Conservation (phyloP, 345 rosid genomes). For the Fremontodendron californicum region DNA sequence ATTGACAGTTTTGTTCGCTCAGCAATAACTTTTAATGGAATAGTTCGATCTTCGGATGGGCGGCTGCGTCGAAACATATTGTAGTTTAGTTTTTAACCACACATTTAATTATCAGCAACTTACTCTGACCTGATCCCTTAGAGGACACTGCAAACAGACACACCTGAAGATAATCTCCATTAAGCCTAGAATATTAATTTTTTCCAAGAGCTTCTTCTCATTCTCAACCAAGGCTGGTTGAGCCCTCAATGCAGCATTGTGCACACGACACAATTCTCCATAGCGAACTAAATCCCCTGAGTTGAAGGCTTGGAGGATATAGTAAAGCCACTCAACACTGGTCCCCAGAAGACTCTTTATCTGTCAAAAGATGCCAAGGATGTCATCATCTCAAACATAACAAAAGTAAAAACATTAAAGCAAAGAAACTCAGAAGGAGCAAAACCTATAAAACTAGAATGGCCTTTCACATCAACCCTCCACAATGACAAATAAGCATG, state of each 20-base stretch:
- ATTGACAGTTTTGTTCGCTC: constrained; percentile 83
- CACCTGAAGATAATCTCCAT: constrained; percentile 99
- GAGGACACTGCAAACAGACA: constrained; percentile 9
- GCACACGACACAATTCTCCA: constrained; percentile 83
- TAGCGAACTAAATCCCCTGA: constrained; percentile 81
- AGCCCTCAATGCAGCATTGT: constrained; percentile 68
- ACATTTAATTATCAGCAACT: neutral
- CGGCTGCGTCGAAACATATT: constrained; percentile 54
- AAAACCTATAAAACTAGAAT: neutral
- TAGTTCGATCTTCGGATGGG: constrained; percentile 93
- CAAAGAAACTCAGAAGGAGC: neutral
- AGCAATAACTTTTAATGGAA: constrained; percentile 79
- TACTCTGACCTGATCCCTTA: neutral
- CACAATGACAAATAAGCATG: neutral
- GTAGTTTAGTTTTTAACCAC: constrained; percentile 12
- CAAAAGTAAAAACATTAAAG: neutral
- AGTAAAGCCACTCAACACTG: constrained; percentile 92
- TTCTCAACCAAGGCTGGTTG: constrained; percentile 97
- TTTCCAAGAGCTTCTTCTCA: constrained; percentile 83
- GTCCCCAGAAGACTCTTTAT: constrained; percentile 86
- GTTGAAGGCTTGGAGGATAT: constrained; percentile 91
- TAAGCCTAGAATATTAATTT: constrained; percentile 93
- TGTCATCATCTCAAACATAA: constrained; percentile 13
- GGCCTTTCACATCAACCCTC: neutral
- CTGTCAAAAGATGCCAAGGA: constrained; percentile 39